Base-by-base conservation (phyloP, 495 filamentous ascomycete genomes). In the Penicillium verhagenii region DNA sequence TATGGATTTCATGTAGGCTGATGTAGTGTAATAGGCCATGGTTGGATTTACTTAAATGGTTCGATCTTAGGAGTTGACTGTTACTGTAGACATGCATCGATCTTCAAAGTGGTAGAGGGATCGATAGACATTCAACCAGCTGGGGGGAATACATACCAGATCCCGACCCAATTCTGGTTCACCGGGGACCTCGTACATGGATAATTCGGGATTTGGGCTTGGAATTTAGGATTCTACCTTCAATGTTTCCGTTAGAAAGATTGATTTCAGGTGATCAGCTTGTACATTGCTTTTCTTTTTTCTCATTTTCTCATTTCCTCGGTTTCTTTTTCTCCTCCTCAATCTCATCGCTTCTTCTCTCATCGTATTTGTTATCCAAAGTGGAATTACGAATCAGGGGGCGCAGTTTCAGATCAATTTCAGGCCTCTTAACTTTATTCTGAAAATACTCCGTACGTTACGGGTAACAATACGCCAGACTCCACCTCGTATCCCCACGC, bases 401-500 rank as follows among this genome's bases (percentile, higher is more conserved):
- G 49, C 58, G 58, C 52, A 52, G 58, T 61, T 57, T 61, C 53
- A 53, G 53, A 60, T 53, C 53, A 47, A 37, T 38, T 37, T 38
- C 16, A 56, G 45, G 45, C 52, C 48, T 42, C 52, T 48, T 53
- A 60, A 56, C 58, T 60, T 53, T 60, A 60, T 53, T 60, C 53
- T 53, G 14, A 14, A n/a, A 16, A 35, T 14, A n/a, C n/a, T n/a
- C n/a, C 23, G 35, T 3, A 19, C 46, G 35, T 35, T 37, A 50
- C 47, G 20, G 39, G 47, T 39, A 33, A 37, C 24, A n/a, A n/a
- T n/a, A n/a, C n/a, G n/a, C n/a, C n/a, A n/a, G n/a, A 44, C 38
- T 44, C 35, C 45, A 54, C 57, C 60, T 63, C 53, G 60, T 63
- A 63, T 60, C 60, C 56, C 54, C 56, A 59, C 60, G 56, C 60